Evolutionary conservation across 108 stramenopile genomes (phyloP).

Genomic region (Schizochytrium sp.): DNA sequence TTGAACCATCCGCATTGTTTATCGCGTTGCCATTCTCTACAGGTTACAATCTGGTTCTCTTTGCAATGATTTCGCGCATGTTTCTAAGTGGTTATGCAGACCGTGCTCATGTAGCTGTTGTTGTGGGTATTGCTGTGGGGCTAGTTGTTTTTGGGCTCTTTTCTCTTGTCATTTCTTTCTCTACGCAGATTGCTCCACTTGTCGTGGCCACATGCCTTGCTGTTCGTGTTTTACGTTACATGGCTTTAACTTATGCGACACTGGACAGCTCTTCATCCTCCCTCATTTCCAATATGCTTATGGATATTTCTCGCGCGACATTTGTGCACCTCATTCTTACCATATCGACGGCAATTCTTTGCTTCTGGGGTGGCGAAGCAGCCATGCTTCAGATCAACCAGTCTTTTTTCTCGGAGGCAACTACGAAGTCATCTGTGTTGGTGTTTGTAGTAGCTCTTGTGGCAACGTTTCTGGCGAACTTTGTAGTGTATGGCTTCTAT

Average conservation of each 20-base stretch:
- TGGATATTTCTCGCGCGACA: conserved; percentile 13
- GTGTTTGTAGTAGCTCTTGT: background rate
- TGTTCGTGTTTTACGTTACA: conserved; percentile 19
- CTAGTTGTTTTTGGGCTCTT: background rate
- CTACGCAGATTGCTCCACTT: conserved; percentile 35
- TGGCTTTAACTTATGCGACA: conserved; percentile 33
- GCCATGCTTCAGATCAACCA: conserved; percentile 37
- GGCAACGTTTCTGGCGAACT: conserved; percentile 25
- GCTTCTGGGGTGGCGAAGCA: conserved; percentile 39
- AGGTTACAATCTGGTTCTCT: conserved; percentile 36
- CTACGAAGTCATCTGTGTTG: background rate
- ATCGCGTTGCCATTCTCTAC: conserved; percentile 43
- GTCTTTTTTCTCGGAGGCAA: conserved; percentile 5
- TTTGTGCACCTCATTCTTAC: conserved; percentile 46
- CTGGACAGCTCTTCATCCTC: background rate
- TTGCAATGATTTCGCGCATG: conserved; percentile 40
- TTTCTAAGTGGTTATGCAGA: conserved; percentile 49
- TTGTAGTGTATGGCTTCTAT: conserved; percentile 49
- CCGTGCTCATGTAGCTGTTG: conserved; percentile 39
- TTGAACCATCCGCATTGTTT: conserved; percentile 36
- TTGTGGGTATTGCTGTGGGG: conserved; percentile 9
- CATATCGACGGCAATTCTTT: conserved; percentile 19
- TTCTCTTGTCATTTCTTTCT: background rate
- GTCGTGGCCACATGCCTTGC: conserved; percentile 32
- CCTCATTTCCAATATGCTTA: conserved; percentile 41